These are phyloP conservation scores for Boechera retrofracta DNA, from an alignment of 345 rosid species.

Conservation along the genomic window DNA sequence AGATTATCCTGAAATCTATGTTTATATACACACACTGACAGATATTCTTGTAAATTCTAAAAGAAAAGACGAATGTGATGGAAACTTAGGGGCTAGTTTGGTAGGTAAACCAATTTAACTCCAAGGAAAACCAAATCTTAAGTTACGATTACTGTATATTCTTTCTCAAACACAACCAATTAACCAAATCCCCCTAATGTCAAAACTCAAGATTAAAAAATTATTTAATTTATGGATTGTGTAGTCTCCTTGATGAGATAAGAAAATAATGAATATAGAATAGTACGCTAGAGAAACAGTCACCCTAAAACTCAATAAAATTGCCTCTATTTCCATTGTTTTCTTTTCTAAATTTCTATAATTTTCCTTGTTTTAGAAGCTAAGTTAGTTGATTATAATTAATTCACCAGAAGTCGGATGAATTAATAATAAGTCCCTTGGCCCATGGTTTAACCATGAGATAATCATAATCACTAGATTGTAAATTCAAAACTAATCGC, in stretches of 20 bases:
- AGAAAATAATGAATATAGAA: neutral
- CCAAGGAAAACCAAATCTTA: slow-evolving; percentile 31
- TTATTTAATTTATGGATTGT: neutral
- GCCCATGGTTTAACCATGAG: slow-evolving; percentile 35
- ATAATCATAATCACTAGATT: slow-evolving; percentile 26
- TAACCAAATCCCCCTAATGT: slow-evolving; percentile 9
- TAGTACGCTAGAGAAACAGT: neutral
- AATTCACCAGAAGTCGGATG: slow-evolving; percentile 29
- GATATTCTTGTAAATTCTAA: neutral
- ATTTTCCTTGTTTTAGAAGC: slow-evolving; percentile 35
- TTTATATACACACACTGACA: neutral
- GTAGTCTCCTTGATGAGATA: neutral
- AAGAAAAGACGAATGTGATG: neutral
- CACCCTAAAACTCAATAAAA: neutral
- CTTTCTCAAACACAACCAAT: slow-evolving; percentile 11
- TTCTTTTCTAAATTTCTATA: neutral
- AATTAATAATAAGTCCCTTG: slow-evolving; percentile 21
- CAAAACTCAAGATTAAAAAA: neutral
- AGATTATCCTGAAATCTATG: neutral
- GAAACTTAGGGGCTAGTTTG: slow-evolving; percentile 23
- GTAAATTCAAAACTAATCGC: slow-evolving; percentile 5
- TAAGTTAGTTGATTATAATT: slow-evolving; percentile 22
- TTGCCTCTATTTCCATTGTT: neutral
- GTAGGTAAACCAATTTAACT: slow-evolving; percentile 49
- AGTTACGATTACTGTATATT: slow-evolving; percentile 19